Evolutionary conservation across 805 yeast species (phyloP).

Genomic region (Starmerella sp.): DNA sequence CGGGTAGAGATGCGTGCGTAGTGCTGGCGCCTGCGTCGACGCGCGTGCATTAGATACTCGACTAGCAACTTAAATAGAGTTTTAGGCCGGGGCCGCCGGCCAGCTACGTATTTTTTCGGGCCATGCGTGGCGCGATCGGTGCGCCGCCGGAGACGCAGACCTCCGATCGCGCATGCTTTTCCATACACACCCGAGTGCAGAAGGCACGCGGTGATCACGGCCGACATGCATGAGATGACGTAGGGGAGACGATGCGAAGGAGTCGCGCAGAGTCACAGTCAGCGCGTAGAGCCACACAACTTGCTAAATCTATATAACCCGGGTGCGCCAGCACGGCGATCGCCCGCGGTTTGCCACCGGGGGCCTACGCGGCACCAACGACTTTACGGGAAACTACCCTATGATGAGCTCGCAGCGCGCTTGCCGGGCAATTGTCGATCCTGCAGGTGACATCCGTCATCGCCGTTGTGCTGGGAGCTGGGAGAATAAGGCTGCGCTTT

Average conservation of each 20-base stretch:
- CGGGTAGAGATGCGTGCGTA: background rate
- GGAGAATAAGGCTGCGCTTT: background rate
- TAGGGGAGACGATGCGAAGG: background rate
- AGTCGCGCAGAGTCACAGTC: no score
- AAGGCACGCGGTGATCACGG: background rate
- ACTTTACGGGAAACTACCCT: background rate
- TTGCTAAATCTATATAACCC: background rate
- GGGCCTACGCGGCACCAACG: no score
- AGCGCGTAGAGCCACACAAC: background rate
- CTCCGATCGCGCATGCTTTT: background rate
- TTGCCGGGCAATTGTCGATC: background rate
- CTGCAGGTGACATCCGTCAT: background rate
- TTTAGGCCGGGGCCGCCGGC: no score
- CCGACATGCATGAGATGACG: constrained; percentile 2
- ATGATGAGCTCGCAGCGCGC: background rate
- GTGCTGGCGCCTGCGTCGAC: background rate
- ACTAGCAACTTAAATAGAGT: no score
- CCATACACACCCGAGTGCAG: background rate
- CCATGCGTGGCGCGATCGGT: background rate
- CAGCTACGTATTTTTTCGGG: no score
- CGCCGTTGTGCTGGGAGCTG: background rate
- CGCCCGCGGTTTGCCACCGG: no score
- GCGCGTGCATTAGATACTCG: no score
- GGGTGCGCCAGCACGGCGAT: no score
- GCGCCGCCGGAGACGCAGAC: background rate